Base-by-base conservation (phyloP, 345 rosid genomes). In the Rhodamnia rubescens region DNA sequence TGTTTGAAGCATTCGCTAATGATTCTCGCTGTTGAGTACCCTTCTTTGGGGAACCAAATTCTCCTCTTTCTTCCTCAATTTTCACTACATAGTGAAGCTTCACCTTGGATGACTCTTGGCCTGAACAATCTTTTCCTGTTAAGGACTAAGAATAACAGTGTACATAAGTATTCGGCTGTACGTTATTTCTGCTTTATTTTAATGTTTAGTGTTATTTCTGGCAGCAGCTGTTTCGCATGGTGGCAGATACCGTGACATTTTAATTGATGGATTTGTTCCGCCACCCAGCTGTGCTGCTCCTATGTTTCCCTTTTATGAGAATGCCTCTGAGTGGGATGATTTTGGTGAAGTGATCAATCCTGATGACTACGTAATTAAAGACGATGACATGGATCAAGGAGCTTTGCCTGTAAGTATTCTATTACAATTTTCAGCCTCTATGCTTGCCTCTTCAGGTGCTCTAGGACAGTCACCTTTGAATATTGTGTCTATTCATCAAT, bases 321-420 rank as follows among this genome's bases (percentile, higher is more conserved):
- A 90, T 88, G 87, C 92, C 85, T 84, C 90, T 83, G 99, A 96
- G 84, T 97, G 99, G 99, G 96, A 95, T 89, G 99, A 97, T 87
- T 97, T 94, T 92, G 99, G 99, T 42, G 99, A 97, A 90, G 93
- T 97, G 82, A 93, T 97, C 85, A 97, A 96, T 89, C 98, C 99
- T 57, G 98, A 97, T 90, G 98, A 97, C 89, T 97, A 97, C 54
- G 92, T 95, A 87, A 91, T 92, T 69, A 95, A 97, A 88, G 99
- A 97, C 87, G 96, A 92, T 84, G 96, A 91, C 90, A 94, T 96
- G 94, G 93, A 95, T 90, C 96, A 89, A 74, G 89, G 90, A 86
- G 89, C 93, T 80, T 88, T 93, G 93, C 92, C 47, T 52, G 82
- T 74, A 69, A 13, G 50, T 58, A 83, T 85, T 51, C 61, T 83